A percentile compares a stretch with the other conserved stretches of the same genome.
These are phyloP conservation scores for Musa balbisiana DNA, from an alignment of 202 grass and related monocot genomes.

Conservation along the genomic window DNA sequence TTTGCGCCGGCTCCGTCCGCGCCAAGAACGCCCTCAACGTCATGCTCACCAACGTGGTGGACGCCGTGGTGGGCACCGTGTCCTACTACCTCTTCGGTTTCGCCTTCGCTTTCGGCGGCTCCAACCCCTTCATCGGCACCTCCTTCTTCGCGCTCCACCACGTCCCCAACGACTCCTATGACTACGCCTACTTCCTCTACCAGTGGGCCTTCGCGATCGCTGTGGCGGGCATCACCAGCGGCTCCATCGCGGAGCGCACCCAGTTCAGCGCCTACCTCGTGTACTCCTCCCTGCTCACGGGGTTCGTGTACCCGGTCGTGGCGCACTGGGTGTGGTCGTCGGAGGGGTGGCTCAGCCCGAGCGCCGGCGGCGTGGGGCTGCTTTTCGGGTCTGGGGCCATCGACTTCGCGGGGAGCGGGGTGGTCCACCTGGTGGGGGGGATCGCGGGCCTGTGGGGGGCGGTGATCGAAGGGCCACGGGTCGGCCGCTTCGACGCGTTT, in stretches of 20 bases:
- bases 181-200: slow-evolving; percentile 1
- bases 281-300: neutral
- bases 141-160: neutral
- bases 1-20: neutral
- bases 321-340: neutral
- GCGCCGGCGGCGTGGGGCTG: neutral
- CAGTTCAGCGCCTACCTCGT: neutral
- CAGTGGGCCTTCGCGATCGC: slow-evolving; percentile 1
- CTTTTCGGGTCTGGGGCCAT: neutral
- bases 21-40: slow-evolving; percentile 1
- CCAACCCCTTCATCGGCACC: neutral
- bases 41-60: slow-evolving; percentile 6
- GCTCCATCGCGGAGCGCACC: neutral
- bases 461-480: neutral
- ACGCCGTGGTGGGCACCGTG: neutral
- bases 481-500: neutral
- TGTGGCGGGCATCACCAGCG: neutral
- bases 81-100: neutral
- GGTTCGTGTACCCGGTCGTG: neutral
- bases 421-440: neutral
- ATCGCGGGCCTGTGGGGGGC: neutral
- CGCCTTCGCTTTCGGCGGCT: neutral
- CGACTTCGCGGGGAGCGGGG: neutral
- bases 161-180: neutral
- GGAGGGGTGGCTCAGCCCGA: no score